These are phyloP conservation scores for Ustilago esculenta DNA, from an alignment of 1,284 basidiomycete species.

Conservation along the genomic window DNA sequence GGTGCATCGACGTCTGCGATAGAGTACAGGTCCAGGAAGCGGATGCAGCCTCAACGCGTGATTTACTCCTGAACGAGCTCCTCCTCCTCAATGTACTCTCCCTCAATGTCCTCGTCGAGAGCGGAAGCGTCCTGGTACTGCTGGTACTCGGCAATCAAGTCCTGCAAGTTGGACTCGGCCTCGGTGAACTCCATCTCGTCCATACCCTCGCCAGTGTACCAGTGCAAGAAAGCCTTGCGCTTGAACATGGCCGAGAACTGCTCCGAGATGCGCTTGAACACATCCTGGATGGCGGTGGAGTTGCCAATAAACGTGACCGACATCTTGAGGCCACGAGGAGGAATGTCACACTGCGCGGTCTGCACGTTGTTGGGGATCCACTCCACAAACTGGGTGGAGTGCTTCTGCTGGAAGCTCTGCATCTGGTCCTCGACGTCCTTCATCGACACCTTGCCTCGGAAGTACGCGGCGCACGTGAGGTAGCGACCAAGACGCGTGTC, in stretches of 20 bases:
- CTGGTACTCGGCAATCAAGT: conserved; percentile 69
- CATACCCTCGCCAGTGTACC: conserved; percentile 68
- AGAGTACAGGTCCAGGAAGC: conserved; percentile 3
- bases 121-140: conserved; percentile 69
- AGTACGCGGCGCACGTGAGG: conserved; percentile 69
- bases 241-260: conserved; percentile 67
- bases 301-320: conserved; percentile 68
- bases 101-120: conserved; percentile 68
- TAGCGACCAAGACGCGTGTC: conserved; percentile 73
- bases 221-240: conserved; percentile 68
- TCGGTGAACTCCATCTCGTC: conserved; percentile 69
- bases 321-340: conserved; percentile 65
- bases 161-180: conserved; percentile 67
- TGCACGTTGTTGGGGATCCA: conserved; percentile 67
- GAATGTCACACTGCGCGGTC: conserved; percentile 66
- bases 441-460: conserved; percentile 62
- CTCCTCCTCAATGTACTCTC: conserved; percentile 60
- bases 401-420: conserved; percentile 64
- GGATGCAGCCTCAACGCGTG: not conserved
- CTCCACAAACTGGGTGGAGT: conserved; percentile 65
- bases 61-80: conserved; percentile 48
- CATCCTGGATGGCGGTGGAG: conserved; percentile 66
- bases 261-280: conserved; percentile 66
- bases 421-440: conserved; percentile 70
- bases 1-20: not conserved